Evolutionary conservation across 176 grass and related monocot species (phyloP).

Genomic region (Bothriochloa decipiens): DNA sequence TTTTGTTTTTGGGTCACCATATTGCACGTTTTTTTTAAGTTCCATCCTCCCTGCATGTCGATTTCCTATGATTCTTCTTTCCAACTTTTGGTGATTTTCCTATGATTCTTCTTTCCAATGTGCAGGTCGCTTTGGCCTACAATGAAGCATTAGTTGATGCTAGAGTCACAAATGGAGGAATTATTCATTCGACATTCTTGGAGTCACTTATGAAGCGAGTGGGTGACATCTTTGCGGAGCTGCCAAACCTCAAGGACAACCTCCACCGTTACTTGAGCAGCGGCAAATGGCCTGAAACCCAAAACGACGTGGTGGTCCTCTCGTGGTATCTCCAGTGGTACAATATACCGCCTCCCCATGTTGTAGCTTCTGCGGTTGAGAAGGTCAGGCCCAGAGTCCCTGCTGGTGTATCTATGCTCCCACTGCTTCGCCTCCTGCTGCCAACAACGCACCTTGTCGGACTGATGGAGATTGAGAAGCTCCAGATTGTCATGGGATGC

Average conservation of each 20-base stretch:
- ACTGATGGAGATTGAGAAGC: conserved; percentile 73
- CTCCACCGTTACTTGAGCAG: conserved; percentile 61
- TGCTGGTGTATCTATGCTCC: conserved; percentile 54
- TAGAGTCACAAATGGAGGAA: conserved; percentile 67
- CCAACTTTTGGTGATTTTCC: conserved; percentile 12
- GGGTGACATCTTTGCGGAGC: conserved; percentile 58
- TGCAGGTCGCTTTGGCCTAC: conserved; percentile 78
- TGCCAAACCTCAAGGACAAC: conserved; percentile 48
- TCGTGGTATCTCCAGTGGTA: conserved; percentile 95
- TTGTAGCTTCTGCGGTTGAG: conserved; percentile 58
- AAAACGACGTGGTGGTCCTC: conserved; percentile 60
- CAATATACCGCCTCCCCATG: conserved; percentile 70
- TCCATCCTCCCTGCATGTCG: not conserved
- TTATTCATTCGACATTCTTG: conserved; percentile 75
- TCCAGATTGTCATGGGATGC: conserved; percentile 34
- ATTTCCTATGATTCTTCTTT: not conserved
- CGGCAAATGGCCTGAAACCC: conserved; percentile 61
- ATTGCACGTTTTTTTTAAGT: not conserved
- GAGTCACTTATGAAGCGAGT: conserved; percentile 77
- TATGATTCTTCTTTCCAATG: conserved; percentile 30
- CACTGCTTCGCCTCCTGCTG: conserved; percentile 68
- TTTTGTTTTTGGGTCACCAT: not conserved
- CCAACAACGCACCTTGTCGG: conserved; percentile 67
- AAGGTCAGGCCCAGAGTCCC: conserved; percentile 47
- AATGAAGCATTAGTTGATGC: conserved; percentile 74